Conservation (phyloP, 257 asterid genomes). For the Nicotiana tomentosiformis region DNA sequence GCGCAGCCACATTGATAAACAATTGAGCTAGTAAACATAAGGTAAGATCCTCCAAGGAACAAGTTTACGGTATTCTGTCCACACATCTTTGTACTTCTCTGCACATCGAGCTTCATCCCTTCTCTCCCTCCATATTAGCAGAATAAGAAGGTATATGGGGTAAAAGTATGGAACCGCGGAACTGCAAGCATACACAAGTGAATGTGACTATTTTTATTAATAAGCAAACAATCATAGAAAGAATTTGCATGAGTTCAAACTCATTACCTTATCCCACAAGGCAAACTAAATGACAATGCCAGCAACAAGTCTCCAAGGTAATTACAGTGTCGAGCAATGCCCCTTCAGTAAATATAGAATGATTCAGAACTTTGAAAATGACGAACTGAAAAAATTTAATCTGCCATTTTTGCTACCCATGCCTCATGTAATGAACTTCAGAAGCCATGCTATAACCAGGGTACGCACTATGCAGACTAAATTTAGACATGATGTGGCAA, state of each 20-base stretch:
- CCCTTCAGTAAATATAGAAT: slow-evolving; percentile 41
- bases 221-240: not conserved
- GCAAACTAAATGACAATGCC: slow-evolving; percentile 89
- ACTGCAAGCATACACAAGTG: slow-evolving; percentile 36
- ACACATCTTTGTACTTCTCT: slow-evolving; percentile 78
- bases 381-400: not conserved
- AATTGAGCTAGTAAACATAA: slow-evolving; percentile 42
- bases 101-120: slow-evolving; percentile 97
- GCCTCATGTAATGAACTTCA: not conserved
- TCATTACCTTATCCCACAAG: slow-evolving; percentile 86
- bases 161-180: slow-evolving; percentile 87
- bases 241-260: not conserved
- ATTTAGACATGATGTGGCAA: not conserved
- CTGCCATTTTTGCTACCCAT: not conserved
- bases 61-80: slow-evolving; percentile 73
- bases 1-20: not conserved
- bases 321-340: slow-evolving; percentile 92
- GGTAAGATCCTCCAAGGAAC: slow-evolving; percentile 97
- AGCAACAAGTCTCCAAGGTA: slow-evolving; percentile 91
- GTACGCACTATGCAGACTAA: not conserved
- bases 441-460: not conserved
- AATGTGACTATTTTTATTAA: not conserved
- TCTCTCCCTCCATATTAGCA: slow-evolving; percentile 95
- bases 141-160: slow-evolving; percentile 80
- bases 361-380: slow-evolving; percentile 1